phyloP scores from a whole-genome alignment of 164 flowering plant species.

The Aristolochia contorta region DNA sequence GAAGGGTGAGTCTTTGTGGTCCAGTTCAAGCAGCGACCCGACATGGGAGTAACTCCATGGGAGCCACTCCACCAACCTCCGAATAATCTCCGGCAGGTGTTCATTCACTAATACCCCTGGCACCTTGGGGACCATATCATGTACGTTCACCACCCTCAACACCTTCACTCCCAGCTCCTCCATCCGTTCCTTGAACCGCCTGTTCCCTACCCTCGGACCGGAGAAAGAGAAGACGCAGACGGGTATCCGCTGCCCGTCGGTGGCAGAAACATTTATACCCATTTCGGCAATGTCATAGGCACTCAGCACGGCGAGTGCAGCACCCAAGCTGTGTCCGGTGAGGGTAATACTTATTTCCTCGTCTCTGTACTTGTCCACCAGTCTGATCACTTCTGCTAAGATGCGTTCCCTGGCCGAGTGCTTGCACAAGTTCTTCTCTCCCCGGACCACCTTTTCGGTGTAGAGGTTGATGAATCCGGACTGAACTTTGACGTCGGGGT shows the following conservation, averaged over 20 bases:
- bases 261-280: conserved; percentile 30
- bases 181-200: too few relatives aligned
- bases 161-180: too few relatives aligned
- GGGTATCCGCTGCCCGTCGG: conserved; percentile 26
- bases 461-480: conserved; percentile 69
- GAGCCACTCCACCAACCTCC: conserved; percentile 3
- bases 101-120: conserved; percentile 20
- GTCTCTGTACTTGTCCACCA: conserved; percentile 27
- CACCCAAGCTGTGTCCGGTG: conserved; percentile 80
- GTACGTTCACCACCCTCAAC: too few relatives aligned
- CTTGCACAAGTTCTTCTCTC: conserved; percentile 35
- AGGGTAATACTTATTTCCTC: conserved; percentile 72
- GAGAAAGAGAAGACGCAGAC: conserved; percentile 14
- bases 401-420: conserved; percentile 69
- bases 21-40: conserved; percentile 47
- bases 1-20: conserved; percentile 19
- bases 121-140: too few relatives aligned
- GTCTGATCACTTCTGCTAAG: conserved; percentile 34
- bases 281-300: conserved; percentile 72
- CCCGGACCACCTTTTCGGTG: conserved; percentile 46
- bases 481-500: conserved; percentile 52
- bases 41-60: conserved; percentile 38
- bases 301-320: conserved; percentile 54
- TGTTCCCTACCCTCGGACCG: too few relatives aligned
- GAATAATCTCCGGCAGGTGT: conserved; percentile 32